These are phyloP conservation scores for Eucalyptus rudis DNA, from an alignment of 345 rosid species.

Conservation along the genomic window DNA sequence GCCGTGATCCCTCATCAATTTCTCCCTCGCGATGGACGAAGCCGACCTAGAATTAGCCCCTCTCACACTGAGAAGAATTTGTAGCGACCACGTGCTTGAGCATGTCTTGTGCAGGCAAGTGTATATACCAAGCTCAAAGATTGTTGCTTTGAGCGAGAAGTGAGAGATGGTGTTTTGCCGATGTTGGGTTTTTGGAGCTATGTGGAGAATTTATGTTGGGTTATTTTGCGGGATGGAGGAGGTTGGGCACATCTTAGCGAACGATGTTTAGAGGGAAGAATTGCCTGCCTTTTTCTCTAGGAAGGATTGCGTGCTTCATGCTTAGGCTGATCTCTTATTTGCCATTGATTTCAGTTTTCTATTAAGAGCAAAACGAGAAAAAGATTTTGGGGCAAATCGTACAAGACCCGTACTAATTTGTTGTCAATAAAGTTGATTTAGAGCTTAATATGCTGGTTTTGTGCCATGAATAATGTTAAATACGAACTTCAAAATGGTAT, in stretches of 20 bases:
- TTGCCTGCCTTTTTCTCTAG: conserved; percentile 56
- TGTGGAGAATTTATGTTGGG: neutral
- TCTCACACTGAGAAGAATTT: conserved; percentile 17
- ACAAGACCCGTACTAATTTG: no score
- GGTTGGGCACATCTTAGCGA: conserved; percentile 41
- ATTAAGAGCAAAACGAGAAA: neutral
- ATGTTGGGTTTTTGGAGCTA: neutral
- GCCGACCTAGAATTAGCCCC: neutral
- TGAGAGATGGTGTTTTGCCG: neutral
- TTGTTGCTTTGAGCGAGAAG: neutral
- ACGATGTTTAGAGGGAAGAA: conserved; percentile 69
- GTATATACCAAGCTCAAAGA: neutral
- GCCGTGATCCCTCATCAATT: neutral
- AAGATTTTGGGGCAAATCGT: no score
- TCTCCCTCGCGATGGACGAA: neutral
- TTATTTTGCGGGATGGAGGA: conserved; percentile 38
- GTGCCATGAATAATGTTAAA: no score
- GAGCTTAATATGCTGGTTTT: no score
- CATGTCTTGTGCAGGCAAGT: conserved; percentile 29
- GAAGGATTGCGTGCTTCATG: conserved; percentile 74
- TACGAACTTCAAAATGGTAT: no score
- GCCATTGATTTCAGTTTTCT: neutral
- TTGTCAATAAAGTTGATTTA: no score
- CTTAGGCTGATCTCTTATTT: conserved; percentile 27
- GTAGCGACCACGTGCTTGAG: conserved; percentile 33